Base-by-base conservation (phyloP, 768 basidiomycete species). In the Xerocomus brunneocitrinus region DNA sequence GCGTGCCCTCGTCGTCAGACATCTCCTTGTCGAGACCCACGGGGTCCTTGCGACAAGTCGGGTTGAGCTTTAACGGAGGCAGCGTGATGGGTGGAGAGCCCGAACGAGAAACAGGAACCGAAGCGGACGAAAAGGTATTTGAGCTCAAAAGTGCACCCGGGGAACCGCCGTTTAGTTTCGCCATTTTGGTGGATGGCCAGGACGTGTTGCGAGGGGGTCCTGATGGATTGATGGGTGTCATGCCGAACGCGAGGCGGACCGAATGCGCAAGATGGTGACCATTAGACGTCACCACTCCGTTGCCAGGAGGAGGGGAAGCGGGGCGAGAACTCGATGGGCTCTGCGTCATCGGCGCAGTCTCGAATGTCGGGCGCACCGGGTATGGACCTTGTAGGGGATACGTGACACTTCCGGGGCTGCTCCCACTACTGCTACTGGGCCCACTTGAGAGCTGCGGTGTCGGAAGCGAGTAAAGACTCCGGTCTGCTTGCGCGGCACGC, bases 171-270 rank as follows among this genome's bases (percentile, higher is more conserved):
- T 53, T 50, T 3, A 40, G 51, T 47, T 53, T 60, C 50, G 47
- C 28, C 27, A 44, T 31, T 47, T 61, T 65, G 30, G 67, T 50
- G 54, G 64, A 71, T 55, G 71, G 68, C 67, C 71, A 73, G 19
- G 76, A 71, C 22, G 70, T 69, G 52, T 74, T 78, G 32, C 70
- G 68, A 36, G 73, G 69, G 3, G 66, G 58, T 28, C 57, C 62
- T 7, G 58, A 54, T 19, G 64, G 55, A 49, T 79, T 79, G 36
- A 92, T 91, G 0, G 90, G 91, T 6, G 92, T 93, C 89, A 94
- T 95, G 4, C 89, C 91, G 58, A 97, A 97, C 45, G 92, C 93
- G 31, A 85, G 76, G 36, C 89, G 83, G 24, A 95, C 87, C 0
- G 87, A 89, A 63, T 91, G 88, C 4, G 89, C 90, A 35, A 95